Conservation (phyloP, 208 protist genomes). For the Strigomonas culicis region DNA sequence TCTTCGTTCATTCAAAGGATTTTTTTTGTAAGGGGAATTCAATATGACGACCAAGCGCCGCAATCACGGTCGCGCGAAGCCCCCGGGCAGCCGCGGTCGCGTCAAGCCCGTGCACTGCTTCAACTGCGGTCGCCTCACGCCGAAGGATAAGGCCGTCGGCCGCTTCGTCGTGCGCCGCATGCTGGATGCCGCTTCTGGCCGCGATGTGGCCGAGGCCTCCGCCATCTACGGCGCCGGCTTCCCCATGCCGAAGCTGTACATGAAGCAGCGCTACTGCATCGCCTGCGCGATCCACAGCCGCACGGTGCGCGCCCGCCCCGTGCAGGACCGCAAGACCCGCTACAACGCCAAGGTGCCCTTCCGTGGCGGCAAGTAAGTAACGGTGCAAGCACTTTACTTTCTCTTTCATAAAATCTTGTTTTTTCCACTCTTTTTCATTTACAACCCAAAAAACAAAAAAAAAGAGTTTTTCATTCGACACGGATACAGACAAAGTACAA, state of each 20-base stretch:
- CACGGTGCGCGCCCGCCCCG: conserved; percentile 92
- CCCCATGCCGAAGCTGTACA: conserved; percentile 98
- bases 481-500: no score
- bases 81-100: conserved; percentile 87
- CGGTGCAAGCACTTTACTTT: conserved; percentile 2
- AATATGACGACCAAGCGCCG: conserved; percentile 92
- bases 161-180: conserved; percentile 99
- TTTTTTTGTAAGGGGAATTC: neutral
- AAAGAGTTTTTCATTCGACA: no score
- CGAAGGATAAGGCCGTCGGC: conserved; percentile 98
- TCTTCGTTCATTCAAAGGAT: neutral
- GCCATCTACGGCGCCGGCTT: conserved; percentile 90
- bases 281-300: conserved; percentile 99
- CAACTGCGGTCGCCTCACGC: conserved; percentile 89
- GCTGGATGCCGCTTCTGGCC: conserved; percentile 95
- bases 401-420: conserved; percentile 15
- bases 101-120: conserved; percentile 91
- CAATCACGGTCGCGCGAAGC: conserved; percentile 92
- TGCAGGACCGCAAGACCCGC: conserved; percentile 79
- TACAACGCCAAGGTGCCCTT: conserved; percentile 82
- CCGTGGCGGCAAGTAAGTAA: conserved; percentile 47
- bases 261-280: conserved; percentile 99
- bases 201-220: conserved; percentile 96
- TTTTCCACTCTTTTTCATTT: conserved; percentile 13
- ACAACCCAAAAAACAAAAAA: conserved; percentile 17